These are phyloP conservation scores for Penicillium nordicum DNA, from an alignment of 2,329 filamentous ascomycete species.

Conservation along the genomic window DNA sequence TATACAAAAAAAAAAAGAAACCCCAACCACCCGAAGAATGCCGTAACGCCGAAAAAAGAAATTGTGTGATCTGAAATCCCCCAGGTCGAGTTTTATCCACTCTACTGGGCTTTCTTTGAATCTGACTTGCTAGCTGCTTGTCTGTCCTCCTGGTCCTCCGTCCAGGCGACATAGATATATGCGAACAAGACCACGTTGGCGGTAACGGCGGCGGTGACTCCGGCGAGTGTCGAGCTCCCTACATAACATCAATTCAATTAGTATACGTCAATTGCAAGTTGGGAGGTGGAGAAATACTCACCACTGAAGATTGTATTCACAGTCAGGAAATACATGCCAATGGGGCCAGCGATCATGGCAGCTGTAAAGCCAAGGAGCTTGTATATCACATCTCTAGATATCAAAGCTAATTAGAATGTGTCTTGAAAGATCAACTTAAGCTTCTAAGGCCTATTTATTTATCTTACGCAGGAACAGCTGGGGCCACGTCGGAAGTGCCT, in stretches of 20 bases:
- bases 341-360: conserved; percentile 84
- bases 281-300: conserved; percentile 40
- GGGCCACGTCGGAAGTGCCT: conserved; percentile 69
- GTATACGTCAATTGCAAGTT: background rate
- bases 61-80: background rate
- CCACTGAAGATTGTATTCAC: conserved; percentile 74
- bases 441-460: background rate
- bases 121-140: conserved; percentile 53
- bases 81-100: background rate
- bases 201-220: conserved; percentile 77
- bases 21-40: background rate
- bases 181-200: conserved; percentile 86
- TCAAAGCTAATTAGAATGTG: conserved; percentile 5
- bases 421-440: background rate
- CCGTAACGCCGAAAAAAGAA: conserved; percentile 12
- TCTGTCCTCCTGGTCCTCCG: conserved; percentile 80
- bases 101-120: conserved; percentile 44
- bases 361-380: conserved; percentile 89
- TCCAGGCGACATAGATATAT: conserved; percentile 91
- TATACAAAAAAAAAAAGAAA: background rate
- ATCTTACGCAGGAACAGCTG: conserved; percentile 75
- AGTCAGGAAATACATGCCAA: conserved; percentile 83
- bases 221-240: conserved; percentile 89
- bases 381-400: conserved; percentile 70
- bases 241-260: background rate